Evolutionary conservation across 495 filamentous ascomycete genomes (phyloP), one percentile per base, ranked within the genome.

Genomic region (Penicillium simplicissimum): DNA sequence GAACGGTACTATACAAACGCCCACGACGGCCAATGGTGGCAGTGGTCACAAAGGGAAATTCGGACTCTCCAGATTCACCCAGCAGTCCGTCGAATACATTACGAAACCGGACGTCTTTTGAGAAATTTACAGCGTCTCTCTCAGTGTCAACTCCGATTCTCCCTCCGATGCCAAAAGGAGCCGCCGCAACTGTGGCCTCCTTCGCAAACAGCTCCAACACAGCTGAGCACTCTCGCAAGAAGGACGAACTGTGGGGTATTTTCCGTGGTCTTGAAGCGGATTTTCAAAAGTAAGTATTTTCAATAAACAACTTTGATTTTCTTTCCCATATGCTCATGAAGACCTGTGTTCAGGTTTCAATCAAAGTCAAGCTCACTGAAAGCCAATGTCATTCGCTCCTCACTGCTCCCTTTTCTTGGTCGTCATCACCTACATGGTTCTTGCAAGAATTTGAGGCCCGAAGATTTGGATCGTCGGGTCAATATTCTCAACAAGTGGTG

Each of bases 401-500:
- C 86, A 7, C 83, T 98, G 5, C 71, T 97, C n/a, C 93, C 94
- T 0, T 97, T 98, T 66, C 79, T 98, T 38, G 81, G 84, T 55
- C 87, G 84, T 51, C 85, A 92, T 64, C 82, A 85, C 47, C 72
- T 84, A n/a, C 88, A 95, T 65, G 75, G 85, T 2, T 93, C 90
- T 5, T 88, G 85, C 62, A 81, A 79, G 63, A 82, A 81, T 52
- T 72, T 93, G 28, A 77, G 85, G 34, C 82, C 92, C 7, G 95
- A 97, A 79, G 92, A 97, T 70, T 74, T 98, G 43, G 95, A 98
- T 60, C 85, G 91, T 37, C 82, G 95, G 58, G 84, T 90, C 5
- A 86, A 86, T 38, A 90, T 96, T 37, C 78, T 98, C 43, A 92
- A 96, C 67, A 95, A 92, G 70, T 98, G 95, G 95, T 98, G 95